Percentiles rank a stretch among this genome's conserved stretches.
Conservation (phyloP, 345 rosid species). For the Euclidium syriacum region DNA sequence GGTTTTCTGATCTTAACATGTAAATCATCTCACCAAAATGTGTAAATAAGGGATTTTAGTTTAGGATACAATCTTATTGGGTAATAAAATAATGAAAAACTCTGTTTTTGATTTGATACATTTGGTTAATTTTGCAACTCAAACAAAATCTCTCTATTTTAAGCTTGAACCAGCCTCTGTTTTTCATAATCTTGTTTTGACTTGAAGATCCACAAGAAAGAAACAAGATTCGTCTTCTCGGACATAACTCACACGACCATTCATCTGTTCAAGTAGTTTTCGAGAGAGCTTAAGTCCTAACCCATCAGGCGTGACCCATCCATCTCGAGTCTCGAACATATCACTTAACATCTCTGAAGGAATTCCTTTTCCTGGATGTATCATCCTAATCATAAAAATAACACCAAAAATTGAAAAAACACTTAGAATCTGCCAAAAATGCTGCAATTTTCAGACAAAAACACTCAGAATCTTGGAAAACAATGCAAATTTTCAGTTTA, state of each 20-base stretch:
- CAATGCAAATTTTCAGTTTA: too few relatives aligned
- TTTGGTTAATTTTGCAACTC: constrained; percentile 3
- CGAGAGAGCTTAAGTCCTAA: constrained; percentile 45
- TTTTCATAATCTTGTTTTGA: constrained; percentile 31
- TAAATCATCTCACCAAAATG: neutral
- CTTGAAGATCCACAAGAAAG: constrained; percentile 49
- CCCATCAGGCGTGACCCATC: constrained; percentile 51
- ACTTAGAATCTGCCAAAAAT: neutral
- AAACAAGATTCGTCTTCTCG: constrained; percentile 47
- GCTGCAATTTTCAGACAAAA: too few relatives aligned
- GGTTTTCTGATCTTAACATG: constrained; percentile 5
- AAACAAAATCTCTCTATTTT: constrained; percentile 2
- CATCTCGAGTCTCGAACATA: constrained; percentile 48
- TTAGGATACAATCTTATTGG: constrained; percentile 3
- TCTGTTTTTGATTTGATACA: neutral
- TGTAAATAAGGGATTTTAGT: neutral
- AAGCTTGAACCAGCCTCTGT: constrained; percentile 14
- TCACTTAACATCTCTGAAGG: constrained; percentile 56
- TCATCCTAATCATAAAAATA: constrained; percentile 41
- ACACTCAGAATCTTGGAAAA: too few relatives aligned
- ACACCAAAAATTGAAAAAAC: neutral
- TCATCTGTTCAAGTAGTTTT: constrained; percentile 51
- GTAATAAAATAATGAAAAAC: neutral
- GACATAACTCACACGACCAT: constrained; percentile 48
- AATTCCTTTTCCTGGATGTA: constrained; percentile 68